Evolutionary conservation across 257 asterid species (phyloP).

Genomic region (Nicotiana benthamiana): DNA sequence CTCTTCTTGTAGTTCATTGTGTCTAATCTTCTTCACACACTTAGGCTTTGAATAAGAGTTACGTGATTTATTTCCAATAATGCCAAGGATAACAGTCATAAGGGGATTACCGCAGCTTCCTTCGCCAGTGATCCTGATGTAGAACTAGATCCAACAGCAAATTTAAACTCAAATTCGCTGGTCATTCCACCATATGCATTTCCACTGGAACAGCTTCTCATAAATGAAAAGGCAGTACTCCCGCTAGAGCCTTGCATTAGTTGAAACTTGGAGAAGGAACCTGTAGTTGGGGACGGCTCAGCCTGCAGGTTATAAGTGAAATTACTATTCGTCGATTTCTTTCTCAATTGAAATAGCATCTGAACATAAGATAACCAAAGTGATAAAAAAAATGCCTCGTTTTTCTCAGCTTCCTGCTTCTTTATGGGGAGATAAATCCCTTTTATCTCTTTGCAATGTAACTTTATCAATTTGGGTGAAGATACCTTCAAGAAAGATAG

Average conservation of each 20-base stretch:
- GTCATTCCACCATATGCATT: constrained; percentile 29
- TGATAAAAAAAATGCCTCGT: neutral
- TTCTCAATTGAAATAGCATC: neutral
- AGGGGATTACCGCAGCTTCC: constrained; percentile 42
- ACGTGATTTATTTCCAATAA: neutral
- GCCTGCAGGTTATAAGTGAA: constrained; percentile 38
- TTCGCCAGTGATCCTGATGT: constrained; percentile 40
- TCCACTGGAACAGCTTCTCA: constrained; percentile 29
- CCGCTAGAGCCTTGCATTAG: constrained; percentile 58
- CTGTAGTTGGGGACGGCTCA: constrained; percentile 98
- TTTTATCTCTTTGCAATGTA: neutral
- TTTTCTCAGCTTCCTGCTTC: neutral
- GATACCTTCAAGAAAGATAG: constrained; percentile 6
- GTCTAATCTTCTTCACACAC: neutral
- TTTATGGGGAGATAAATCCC: neutral
- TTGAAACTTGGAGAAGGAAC: constrained; percentile 69
- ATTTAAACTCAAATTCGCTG: constrained; percentile 72
- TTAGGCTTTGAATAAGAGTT: neutral
- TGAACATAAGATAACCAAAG: neutral
- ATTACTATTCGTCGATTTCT: neutral
- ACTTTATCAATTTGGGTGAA: neutral
- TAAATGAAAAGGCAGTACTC: constrained; percentile 33
- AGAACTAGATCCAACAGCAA: constrained; percentile 55
- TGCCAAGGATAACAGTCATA: neutral
- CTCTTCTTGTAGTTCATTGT: neutral